Evolutionary conservation across 208 protist genomes (phyloP).

Genomic region (Acanthamoeba sp.): DNA sequence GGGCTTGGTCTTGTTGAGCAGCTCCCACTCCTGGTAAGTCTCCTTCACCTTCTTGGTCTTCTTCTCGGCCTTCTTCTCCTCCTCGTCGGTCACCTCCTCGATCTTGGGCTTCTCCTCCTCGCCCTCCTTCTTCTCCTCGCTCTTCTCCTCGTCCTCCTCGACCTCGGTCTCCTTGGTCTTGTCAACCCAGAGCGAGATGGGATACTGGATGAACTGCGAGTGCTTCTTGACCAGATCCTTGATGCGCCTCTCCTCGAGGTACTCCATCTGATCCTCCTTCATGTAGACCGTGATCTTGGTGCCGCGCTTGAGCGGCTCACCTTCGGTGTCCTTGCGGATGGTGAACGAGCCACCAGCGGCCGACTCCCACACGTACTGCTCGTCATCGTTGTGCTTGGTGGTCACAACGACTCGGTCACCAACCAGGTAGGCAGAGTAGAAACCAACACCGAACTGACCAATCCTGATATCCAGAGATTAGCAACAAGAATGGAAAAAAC

Average conservation of each 20-base stretch:
- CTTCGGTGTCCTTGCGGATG: constrained; percentile 90
- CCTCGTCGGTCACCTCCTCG: background rate
- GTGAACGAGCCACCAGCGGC: constrained; percentile 97
- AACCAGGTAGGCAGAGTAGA: constrained; percentile 99
- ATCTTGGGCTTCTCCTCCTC: background rate
- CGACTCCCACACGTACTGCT: constrained; percentile 98
- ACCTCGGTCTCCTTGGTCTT: constrained; percentile 80
- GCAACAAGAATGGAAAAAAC: background rate
- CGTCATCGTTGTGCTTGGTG: constrained; percentile 98
- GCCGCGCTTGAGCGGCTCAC: constrained; percentile 95
- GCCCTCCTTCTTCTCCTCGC: background rate
- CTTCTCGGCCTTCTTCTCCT: background rate
- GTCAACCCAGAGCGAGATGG: constrained; percentile 96
- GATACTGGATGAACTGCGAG: constrained; percentile 99
- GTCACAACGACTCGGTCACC: constrained; percentile 97
- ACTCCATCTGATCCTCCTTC: constrained; percentile 98
- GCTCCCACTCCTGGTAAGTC: constrained; percentile 93
- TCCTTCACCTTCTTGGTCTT: background rate
- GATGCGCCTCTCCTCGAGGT: constrained; percentile 94
- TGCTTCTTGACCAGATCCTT: constrained; percentile 99
- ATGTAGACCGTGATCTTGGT: constrained; percentile 97
- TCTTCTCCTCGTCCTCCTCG: background rate
- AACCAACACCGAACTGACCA: constrained; percentile 99
- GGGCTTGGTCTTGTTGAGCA: constrained; percentile 98
- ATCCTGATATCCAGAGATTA: constrained; percentile 92